A percentile compares a stretch with the other conserved stretches of the same genome.
phyloP scores from a whole-genome alignment of 768 basidiomycete genomes.

The Pleurotus eryngii region DNA sequence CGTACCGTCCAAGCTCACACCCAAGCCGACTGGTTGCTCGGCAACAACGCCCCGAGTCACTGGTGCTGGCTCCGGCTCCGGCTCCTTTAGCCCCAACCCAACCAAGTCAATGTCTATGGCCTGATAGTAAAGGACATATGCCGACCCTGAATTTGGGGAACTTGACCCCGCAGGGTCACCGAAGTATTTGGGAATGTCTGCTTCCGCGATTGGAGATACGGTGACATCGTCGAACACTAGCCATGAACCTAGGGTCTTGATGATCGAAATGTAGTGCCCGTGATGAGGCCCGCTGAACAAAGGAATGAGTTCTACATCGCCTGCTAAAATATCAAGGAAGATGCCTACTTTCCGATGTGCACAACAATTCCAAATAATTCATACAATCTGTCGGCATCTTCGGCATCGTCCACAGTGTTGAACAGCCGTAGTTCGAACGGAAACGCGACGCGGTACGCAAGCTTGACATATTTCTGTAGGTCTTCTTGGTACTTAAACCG shows the following conservation, averaged over 20 bases:
- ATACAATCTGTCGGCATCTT: conserved; percentile 90
- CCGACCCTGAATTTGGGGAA: conserved; percentile 62
- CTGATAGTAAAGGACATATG: conserved; percentile 97
- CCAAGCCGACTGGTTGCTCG: background rate
- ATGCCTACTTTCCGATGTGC: conserved; percentile 92
- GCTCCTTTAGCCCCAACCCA: conserved; percentile 60
- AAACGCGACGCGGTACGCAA: conserved; percentile 95
- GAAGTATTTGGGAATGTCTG: conserved; percentile 90
- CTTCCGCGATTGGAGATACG: conserved; percentile 83
- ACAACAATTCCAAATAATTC: conserved; percentile 95
- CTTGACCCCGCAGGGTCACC: conserved; percentile 62
- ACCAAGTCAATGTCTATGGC: conserved; percentile 79
- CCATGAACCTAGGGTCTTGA: conserved; percentile 84
- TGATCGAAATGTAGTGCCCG: conserved; percentile 95
- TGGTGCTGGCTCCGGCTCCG: conserved; percentile 9
- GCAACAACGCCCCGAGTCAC: conserved; percentile 6
- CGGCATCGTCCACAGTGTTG: conserved; percentile 93
- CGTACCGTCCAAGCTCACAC: background rate
- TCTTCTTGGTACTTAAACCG: conserved; percentile 99
- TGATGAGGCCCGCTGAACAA: conserved; percentile 87
- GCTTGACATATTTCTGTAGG: conserved; percentile 85
- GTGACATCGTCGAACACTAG: conserved; percentile 94
- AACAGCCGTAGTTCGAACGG: conserved; percentile 92
- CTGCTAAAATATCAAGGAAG: conserved; percentile 8
- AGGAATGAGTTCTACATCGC: conserved; percentile 10